Evolutionary conservation across 1,139 yeast genomes (phyloP), one percentile per base, ranked within the genome.

Genomic region (Yamadazyma diddensiae): DNA sequence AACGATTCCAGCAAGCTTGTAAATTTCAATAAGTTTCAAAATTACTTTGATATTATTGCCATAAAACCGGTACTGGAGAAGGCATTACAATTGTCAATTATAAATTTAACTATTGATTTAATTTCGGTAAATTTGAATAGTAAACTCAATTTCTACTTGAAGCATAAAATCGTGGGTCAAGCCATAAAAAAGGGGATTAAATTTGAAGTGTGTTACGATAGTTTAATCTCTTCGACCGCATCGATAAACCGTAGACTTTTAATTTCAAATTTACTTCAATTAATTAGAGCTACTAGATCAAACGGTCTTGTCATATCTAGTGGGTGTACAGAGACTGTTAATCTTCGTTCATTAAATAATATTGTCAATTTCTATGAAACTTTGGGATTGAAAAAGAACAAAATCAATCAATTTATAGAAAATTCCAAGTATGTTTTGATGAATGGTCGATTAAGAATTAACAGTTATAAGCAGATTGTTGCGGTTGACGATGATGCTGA

Each of bases 181-280:
- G 97, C 94, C 1, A 70, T 85, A 12, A 82, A 82, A 13, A 75
- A 83, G 37, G 98, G 98, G 1, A 73, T 88, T 29, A 79, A 79
- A 45, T 75, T 92, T 45, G 98, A 92, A 54, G 71, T 92, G 10
- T 71, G 79, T 35, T 92, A 92, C 55, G 64, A 77, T 11, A 65
- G 77, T 28, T 61, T 81, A 21, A 59, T 76, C 16, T 52, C 63
- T 5, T 41, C 41, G 11, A 33, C 49, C 4, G 55, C 52, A 15
- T 57, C 55, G 20, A 35, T 57, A 24, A 55, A 65, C 21, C 65
- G 90, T 35, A 67, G 76, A 36, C 76, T 76, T 34, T 76, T 82
- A 46, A 79, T 90, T 30, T 70, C 79, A 30, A 90, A 87, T 50
- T 77, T 81, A 1, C 70, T 85, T 31, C 82, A 84, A 48, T 69